Conservation (phyloP, 208 protist genomes). For the Acanthamoeba lenticulata region DNA sequence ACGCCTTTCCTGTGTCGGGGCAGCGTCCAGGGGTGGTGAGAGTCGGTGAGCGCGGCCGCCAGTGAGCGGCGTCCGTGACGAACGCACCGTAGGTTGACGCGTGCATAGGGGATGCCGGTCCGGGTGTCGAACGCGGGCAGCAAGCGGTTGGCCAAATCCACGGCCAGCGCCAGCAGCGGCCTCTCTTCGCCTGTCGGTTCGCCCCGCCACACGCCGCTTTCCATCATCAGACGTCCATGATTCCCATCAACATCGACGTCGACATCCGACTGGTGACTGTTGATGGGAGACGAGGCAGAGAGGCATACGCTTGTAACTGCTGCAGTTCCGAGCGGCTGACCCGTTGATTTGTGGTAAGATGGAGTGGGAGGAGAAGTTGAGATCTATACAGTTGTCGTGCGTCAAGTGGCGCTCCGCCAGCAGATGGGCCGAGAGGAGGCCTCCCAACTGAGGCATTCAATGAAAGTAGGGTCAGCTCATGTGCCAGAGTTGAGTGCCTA, state of each 20-base stretch:
- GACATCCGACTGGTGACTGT: too few species aligned
- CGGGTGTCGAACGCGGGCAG: slow-evolving; percentile 88
- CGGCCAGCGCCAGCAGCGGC: slow-evolving; percentile 81
- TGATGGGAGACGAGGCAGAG: background rate
- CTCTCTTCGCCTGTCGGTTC: background rate
- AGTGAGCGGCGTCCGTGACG: background rate
- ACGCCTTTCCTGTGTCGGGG: slow-evolving; percentile 80
- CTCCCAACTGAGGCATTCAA: background rate
- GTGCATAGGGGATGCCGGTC: slow-evolving; percentile 91
- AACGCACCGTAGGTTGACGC: slow-evolving; percentile 83
- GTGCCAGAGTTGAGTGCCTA: too few species aligned
- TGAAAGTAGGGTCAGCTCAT: too few species aligned
- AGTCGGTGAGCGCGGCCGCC: background rate
- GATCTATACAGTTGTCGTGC: background rate
- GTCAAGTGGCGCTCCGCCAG: background rate
- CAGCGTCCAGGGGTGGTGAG: slow-evolving; percentile 83
- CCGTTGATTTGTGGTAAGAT: background rate
- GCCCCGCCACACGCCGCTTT: too few species aligned
- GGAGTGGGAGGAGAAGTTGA: background rate
- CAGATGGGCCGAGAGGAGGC: slow-evolving; percentile 64
- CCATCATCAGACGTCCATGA: too few species aligned
- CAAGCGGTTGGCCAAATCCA: slow-evolving; percentile 84
- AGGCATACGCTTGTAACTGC: background rate
- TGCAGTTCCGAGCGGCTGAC: background rate
- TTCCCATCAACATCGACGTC: too few species aligned